Base-by-base conservation (phyloP, 352 stramenopile species). In the Phytophthora macrochlamydospora region DNA sequence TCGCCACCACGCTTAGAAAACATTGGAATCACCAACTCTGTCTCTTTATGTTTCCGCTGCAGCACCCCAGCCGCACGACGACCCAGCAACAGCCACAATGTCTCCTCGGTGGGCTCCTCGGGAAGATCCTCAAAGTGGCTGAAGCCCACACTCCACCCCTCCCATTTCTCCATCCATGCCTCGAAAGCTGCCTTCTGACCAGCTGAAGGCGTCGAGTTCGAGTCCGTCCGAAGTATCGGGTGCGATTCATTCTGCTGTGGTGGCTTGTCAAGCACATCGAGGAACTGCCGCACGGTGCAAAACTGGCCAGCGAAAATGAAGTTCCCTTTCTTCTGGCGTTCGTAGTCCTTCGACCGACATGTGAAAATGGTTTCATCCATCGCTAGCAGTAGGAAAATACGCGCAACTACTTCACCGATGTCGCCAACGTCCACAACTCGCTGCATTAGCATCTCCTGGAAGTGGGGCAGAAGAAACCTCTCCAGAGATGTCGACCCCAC, bases 101-200 rank as follows among this genome's bases (percentile, higher is more conserved):
- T 44, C 8, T 43, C 52, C 29, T 71, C 31, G 2, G 44, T 53
- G 1, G 57, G 60, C 14, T 45, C 18, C 4, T 33, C 24, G 7
- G 8, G 12, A 8, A 78, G 32, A 12, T 71, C 52, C n/a, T 71
- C 48, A 31, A 78, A 73, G 35, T 78, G 60, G 40, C 60, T 71
- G 46, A 78, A 78, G 0, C 60, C 56, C 0, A 78, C 38, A 1
- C 49, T 30, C 69, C 65, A 78, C 9, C 18, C 13, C 3, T 61
- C 18, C 62, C 68, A 76, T 8, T 31, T 28, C 5, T 42, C 31
- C 59, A 59, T 49, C 59, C 59, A 66, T 0, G 32, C 7, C 2
- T 51, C 13, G 56, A 55, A 63, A 0, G 6, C 24, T 1, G 13
- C 18, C 54, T 33, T 35, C 30, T 61, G 32, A 24, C 18, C 18